These are phyloP conservation scores for Phoma herbarum DNA, from an alignment of 2,329 filamentous ascomycete genomes.

Conservation along the genomic window DNA sequence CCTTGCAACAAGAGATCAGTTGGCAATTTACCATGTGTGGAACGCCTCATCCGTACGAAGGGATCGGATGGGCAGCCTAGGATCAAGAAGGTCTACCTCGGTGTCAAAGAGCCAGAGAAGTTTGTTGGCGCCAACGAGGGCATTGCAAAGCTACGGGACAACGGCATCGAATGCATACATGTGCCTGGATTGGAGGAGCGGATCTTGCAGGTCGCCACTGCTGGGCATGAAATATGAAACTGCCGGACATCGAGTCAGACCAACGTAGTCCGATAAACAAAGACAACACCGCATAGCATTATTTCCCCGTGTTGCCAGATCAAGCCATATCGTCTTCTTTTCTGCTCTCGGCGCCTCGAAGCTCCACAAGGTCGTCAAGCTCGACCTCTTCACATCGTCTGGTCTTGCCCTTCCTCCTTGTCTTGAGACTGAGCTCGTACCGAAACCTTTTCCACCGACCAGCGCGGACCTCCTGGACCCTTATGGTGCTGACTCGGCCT, in stretches of 20 bases:
- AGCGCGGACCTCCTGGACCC: constrained; percentile 20
- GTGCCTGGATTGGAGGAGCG: constrained; percentile 79
- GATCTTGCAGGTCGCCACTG: constrained; percentile 82
- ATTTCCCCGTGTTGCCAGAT: neutral
- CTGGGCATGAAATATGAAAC: constrained; percentile 70
- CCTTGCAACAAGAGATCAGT: constrained; percentile 78
- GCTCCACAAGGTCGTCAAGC: constrained; percentile 64
- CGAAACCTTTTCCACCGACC: constrained; percentile 29
- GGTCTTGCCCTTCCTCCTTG: constrained; percentile 19
- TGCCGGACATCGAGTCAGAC: neutral
- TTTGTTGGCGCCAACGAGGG: constrained; percentile 88
- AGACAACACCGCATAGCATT: neutral
- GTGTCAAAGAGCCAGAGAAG: constrained; percentile 86
- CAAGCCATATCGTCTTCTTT: constrained; percentile 1
- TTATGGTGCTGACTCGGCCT: neutral
- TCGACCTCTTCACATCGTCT: constrained; percentile 7
- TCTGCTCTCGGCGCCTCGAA: constrained; percentile 78
- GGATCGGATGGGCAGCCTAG: constrained; percentile 59
- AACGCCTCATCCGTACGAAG: constrained; percentile 71
- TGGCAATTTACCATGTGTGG: constrained; percentile 78
- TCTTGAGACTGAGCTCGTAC: constrained; percentile 23
- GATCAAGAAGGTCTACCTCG: constrained; percentile 83
- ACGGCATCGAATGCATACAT: constrained; percentile 77
- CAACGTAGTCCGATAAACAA: neutral
- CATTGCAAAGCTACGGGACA: constrained; percentile 71